Base-by-base conservation (phyloP, 2,329 filamentous ascomycete species). In the Exophiala calicioides region DNA sequence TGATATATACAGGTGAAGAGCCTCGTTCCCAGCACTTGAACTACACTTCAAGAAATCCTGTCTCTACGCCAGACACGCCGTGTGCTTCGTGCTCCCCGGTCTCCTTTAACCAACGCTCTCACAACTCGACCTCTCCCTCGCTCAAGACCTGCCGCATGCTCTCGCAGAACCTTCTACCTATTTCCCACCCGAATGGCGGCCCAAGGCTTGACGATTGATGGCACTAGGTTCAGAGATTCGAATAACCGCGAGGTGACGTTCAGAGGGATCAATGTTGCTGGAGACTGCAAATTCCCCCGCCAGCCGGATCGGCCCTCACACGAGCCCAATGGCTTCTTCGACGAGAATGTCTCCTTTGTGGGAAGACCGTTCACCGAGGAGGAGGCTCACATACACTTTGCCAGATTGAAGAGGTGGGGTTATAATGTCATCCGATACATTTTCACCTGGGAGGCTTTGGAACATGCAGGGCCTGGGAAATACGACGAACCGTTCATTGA, bases 401-500 rank as follows among this genome's bases (percentile, higher is more conserved):
- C 87, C 9, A 80, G 90, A 32, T 70, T 98, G 56, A 88, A 85
- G 60, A 84, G 86, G 61, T 95, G 85, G 75, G 93, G 93, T 10
- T 98, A 95, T 76, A 98, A 97, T 68, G 90, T 88, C 0, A 90
- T 98, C 58, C 81, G 93, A 63, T 98, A 98, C 68, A 76, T 98
- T 58, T 98, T 97, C 65, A 97, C 93, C 0, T 98, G 93, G 93
- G 93, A 98, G 69, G 91, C 93, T n/a, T 86, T 98, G 65, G 93
- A 98, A 69, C 86, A 93, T 48, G 84, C 83, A 1, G 91, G 91
- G 0, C 93, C 94, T 0, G 89, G 90, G 1, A 84, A 81, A 62
- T 98, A 97, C 66, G 94, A 98, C 61, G 89, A 98, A 63, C 84
- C 87, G 52, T 98, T 88, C 79, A 90, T 97, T 56, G 78, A 87